Evolutionary conservation across 345 rosid species (phyloP).

Genomic region (Salix viminalis): DNA sequence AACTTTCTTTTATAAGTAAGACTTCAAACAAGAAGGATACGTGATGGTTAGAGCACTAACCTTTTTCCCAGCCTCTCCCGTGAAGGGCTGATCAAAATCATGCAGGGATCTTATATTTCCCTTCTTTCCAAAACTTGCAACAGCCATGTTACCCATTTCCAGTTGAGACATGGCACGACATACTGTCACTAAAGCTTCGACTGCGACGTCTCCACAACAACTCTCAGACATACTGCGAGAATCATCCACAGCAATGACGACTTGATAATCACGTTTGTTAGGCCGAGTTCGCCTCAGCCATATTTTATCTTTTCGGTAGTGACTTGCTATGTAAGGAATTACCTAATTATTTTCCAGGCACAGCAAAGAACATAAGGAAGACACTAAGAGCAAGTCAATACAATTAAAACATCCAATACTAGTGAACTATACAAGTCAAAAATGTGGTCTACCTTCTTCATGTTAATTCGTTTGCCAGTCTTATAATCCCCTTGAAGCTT

Average conservation of each 20-base stretch:
- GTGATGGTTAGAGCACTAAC: conserved; percentile 32
- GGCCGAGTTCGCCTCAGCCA: conserved; percentile 96
- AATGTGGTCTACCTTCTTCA: conserved; percentile 61
- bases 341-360: conserved; percentile 39
- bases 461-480: conserved; percentile 94
- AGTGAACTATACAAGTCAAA: not conserved
- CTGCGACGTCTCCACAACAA: conserved; percentile 81
- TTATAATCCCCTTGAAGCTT: conserved; percentile 94
- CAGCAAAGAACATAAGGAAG: not conserved
- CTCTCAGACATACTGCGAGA: conserved; percentile 89
- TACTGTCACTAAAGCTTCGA: conserved; percentile 86
- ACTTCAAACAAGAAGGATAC: not conserved
- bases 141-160: conserved; percentile 92
- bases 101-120: conserved; percentile 78
- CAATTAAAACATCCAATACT: not conserved
- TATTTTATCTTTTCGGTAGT: conserved; percentile 87
- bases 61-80: conserved; percentile 77
- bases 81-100: conserved; percentile 83
- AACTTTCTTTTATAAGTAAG: not conserved
- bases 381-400: not conserved
- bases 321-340: conserved; percentile 92
- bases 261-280: conserved; percentile 93
- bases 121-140: conserved; percentile 80
- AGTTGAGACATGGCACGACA: conserved; percentile 89
- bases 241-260: conserved; percentile 87